Conservation (phyloP, 257 asterid species). For the Jacaranda mimosifolia region DNA sequence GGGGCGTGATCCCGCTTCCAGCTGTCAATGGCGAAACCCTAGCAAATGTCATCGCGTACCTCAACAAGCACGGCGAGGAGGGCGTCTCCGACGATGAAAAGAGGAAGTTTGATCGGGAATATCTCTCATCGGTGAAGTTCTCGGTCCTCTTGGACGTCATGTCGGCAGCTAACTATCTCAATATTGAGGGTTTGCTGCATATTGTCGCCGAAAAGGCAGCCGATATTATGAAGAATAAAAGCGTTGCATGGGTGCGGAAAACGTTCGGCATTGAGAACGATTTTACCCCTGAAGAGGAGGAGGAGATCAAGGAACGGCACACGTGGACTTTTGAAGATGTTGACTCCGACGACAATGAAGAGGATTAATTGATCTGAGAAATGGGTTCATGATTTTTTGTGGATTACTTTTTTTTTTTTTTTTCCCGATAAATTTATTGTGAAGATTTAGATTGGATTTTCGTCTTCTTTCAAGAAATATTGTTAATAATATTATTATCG, state of each 20-base stretch:
- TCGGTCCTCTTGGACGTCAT: not conserved
- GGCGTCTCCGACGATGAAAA: slow-evolving; percentile 3
- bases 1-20: slow-evolving; percentile 3
- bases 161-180: slow-evolving; percentile 33
- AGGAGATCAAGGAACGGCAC: not conserved
- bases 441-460: no score
- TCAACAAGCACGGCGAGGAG: slow-evolving; percentile 1
- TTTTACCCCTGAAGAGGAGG: slow-evolving; percentile 28
- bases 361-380: not conserved
- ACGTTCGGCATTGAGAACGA: slow-evolving; percentile 15
- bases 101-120: slow-evolving; percentile 17
- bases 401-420: no score
- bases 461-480: no score
- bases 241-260: not conserved
- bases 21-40: slow-evolving; percentile 9
- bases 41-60: slow-evolving; percentile 3
- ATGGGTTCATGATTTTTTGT: no score
- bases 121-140: not conserved
- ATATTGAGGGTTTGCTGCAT: not conserved
- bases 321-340: slow-evolving; percentile 27
- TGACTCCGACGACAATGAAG: not conserved
- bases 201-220: not conserved
- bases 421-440: no score
- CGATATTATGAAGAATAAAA: slow-evolving; percentile 10
- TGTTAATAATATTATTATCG: no score